Percentiles rank a stretch among this genome's conserved stretches.
Evolutionary conservation across 148 eudicot genomes (phyloP).

Genomic region (Cornus florida): DNA sequence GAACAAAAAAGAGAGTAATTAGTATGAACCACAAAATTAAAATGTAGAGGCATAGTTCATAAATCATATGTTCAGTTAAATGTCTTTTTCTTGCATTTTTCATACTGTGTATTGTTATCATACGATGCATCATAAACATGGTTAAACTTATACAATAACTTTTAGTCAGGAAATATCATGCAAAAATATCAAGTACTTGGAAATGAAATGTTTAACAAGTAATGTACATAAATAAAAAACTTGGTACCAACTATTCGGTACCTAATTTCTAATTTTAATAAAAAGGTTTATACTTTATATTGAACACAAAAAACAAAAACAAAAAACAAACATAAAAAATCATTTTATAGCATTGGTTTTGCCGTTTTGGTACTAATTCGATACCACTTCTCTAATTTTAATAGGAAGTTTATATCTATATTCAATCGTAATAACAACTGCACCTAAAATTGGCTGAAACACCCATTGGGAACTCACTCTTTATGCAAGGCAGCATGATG

Average conservation of each 20-base stretch:
- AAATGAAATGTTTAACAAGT: background rate
- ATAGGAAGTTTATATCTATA: too few relatives aligned
- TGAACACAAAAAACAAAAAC: too few relatives aligned
- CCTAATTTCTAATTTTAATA: too few relatives aligned
- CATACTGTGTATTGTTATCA: background rate
- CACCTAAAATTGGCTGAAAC: slow-evolving; percentile 12
- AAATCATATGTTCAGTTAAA: background rate
- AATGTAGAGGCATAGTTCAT: background rate
- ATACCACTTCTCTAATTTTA: background rate
- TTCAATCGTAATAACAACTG: background rate
- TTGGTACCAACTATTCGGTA: background rate
- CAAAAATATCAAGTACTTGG: background rate
- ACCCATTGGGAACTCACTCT: slow-evolving; percentile 33
- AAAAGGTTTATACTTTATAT: too few relatives aligned
- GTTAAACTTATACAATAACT: background rate
- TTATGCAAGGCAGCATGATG: slow-evolving; percentile 31
- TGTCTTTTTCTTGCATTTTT: background rate
- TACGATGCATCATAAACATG: background rate
- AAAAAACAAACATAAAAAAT: too few relatives aligned
- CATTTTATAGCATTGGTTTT: background rate
- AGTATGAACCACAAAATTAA: background rate
- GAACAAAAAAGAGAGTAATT: background rate
- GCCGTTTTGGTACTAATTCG: too few relatives aligned
- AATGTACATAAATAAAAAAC: too few relatives aligned
- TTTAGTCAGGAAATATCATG: background rate